phyloP scores from a whole-genome alignment of 495 filamentous ascomycete species.

The Neurospora sp. region DNA sequence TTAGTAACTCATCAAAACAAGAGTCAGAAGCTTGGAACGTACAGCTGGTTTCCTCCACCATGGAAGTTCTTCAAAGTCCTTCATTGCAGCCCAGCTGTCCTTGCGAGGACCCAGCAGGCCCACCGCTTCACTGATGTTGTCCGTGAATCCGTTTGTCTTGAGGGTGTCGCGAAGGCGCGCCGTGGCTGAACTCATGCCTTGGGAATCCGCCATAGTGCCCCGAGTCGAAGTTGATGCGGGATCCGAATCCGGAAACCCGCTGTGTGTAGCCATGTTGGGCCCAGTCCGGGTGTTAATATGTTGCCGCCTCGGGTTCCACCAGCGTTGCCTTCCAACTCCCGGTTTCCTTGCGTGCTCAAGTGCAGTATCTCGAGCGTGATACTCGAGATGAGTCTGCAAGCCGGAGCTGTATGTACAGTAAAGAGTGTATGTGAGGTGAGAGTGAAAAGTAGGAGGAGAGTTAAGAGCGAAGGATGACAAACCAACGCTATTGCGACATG shows the following conservation, averaged over 20 bases:
- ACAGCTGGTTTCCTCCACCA: slow-evolving; percentile 70
- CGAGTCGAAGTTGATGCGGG: background rate
- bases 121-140: slow-evolving; percentile 30
- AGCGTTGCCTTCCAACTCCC: background rate
- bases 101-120: slow-evolving; percentile 24
- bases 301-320: background rate
- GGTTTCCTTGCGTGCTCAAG: background rate
- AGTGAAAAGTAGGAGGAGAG: background rate
- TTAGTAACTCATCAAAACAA: background rate
- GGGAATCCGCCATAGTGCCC: background rate
- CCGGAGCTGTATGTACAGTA: background rate
- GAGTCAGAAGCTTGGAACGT: slow-evolving; percentile 13
- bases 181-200: background rate
- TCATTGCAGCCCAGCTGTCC: slow-evolving; percentile 29
- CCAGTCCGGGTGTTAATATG: background rate
- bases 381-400: background rate
- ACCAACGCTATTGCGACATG: background rate
- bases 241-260: background rate
- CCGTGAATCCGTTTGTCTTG: slow-evolving; percentile 6
- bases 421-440: background rate
- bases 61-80: slow-evolving; percentile 53
- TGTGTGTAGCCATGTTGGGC: background rate
- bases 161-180: background rate
- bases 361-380: background rate
- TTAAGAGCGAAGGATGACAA: background rate